Base-by-base conservation (phyloP, 495 filamentous ascomycete species). In the Aspergillus bridgeri region DNA sequence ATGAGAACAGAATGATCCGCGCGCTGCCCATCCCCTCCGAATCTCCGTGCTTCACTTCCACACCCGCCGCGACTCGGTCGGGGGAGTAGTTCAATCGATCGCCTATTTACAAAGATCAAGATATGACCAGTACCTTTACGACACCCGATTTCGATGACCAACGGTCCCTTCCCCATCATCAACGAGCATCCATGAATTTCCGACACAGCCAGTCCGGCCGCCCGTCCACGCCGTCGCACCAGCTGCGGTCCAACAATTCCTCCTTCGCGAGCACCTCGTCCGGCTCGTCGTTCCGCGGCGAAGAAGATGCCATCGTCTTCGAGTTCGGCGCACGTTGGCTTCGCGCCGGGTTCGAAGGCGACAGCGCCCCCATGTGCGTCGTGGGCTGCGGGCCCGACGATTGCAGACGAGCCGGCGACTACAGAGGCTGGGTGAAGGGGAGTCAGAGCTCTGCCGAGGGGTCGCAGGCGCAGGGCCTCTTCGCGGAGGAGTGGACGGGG, bases 271-370 rank as follows among this genome's bases (percentile, higher is more conserved):
- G 83, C 52, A 90, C 86, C 63, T 86, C 86, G 8, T 90, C 90
- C 0, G 88, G 81, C 44, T 83, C 86, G 22, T 83, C 84, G 51
- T 85, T 89, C 47, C 89, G 92, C 42, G 83, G 83, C 55, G 89
- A 96, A 65, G 94, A 97, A 65, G 92, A 97, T 60, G 74, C 83
- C 6, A 65, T 97, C 13, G 79, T 98, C 48, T 78, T 96, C 46
- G 92, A 97, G 65, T 73, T 98, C 60, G 92, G 91, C 5, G 79
- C 87, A 5, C 80, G 92, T 49, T 88, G 85, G 74, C 66, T 98
- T 11, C 86, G 89, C 29, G 86, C 89, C 18, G 94, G 94, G 4
- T 93, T 96, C 65, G 88, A 91, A 24, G 91, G 91, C 46, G 91
- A 94, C 67, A 77, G 83, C 13, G 65, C 79, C 8, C 93, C 94